Base-by-base conservation (phyloP, 1,139 yeast species). In the Spathaspora jeffriesii region DNA sequence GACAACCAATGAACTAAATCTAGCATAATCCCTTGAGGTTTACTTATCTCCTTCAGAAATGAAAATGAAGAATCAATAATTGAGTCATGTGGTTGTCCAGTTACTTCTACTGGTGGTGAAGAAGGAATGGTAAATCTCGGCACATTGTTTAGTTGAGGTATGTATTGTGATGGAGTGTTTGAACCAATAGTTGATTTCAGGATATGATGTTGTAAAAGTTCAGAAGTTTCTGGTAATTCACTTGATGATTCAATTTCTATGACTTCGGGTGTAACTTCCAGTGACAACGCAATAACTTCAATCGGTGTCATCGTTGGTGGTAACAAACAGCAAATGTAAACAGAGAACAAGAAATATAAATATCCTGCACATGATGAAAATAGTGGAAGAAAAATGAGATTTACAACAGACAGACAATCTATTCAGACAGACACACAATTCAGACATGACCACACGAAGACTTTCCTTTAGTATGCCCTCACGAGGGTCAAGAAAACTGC, bases 161-260 rank as follows among this genome's bases (percentile, higher is more conserved):
- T 11, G 9, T 9, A 9, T 32, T 18, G 38, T 17, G 23, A 22
- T 18, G 38, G 23, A 17, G 38, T 34, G 14, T 9, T 22, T 18
- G 38, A 10, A 34, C 13, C 4, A 18, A 17, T 2, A 13, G 8
- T 28, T 13, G 15, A 8, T 30, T 14, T 30, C 4, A 11, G 34
- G 5, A 30, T 30, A 18, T 17, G 11, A 9, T n/a, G 14, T 2
- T 34, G n/a, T 13, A 27, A 11, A 18, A 18, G 52, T 50, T 47
- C 51, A 53, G 43, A 28, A 15, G 40, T 39, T 21, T 15, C 23
- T 20, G 28, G 38, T 2, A 23, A 14, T 13, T 15, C 14, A 37
- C 20, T 32, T 18, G 38, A 32, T 11, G 58, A 64, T 20, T 59
- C 60, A 62, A 61, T 51, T 45, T 57, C 62, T 40, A 61, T 57